Percentiles rank a stretch among this genome's conserved stretches.
phyloP scores from a whole-genome alignment of 2,329 filamentous ascomycete species.

The Fusarium sp. region DNA sequence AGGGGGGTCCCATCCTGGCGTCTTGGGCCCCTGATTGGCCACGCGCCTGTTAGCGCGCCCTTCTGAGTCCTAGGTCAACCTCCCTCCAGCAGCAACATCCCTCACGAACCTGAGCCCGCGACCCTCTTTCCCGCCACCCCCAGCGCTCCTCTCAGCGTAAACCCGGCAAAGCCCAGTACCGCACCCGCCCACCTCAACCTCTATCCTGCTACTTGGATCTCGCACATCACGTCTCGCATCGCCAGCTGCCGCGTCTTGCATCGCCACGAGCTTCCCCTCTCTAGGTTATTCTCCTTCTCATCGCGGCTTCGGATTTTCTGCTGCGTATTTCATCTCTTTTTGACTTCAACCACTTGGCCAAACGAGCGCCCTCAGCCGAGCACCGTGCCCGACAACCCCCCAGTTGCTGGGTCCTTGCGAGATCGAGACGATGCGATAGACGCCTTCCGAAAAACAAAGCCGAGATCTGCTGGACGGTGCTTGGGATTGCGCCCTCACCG shows the following conservation, averaged over 20 bases:
- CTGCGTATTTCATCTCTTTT: conserved; percentile 21
- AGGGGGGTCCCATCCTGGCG: conserved; percentile 21
- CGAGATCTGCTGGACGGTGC: conserved; percentile 42
- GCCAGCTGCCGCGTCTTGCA: conserved; percentile 35
- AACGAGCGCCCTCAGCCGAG: conserved; percentile 25
- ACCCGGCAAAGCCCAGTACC: conserved; percentile 30
- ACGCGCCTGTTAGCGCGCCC: conserved; percentile 38
- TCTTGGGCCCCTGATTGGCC: conserved; percentile 38
- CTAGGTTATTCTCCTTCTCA: conserved; percentile 8
- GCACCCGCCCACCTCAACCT: conserved; percentile 36
- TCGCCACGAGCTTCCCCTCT: conserved; percentile 22
- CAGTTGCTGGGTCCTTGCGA: conserved; percentile 32
- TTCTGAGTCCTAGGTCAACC: conserved; percentile 41
- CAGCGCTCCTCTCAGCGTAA: conserved; percentile 33
- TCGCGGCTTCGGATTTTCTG: conserved; percentile 1
- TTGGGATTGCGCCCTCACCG: conserved; percentile 38
- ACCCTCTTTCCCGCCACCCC: conserved; percentile 43
- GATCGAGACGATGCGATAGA: conserved; percentile 46
- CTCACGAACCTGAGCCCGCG: conserved; percentile 37
- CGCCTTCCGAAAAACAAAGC: conserved; percentile 32
- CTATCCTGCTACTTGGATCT: conserved; percentile 38
- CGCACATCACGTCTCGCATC: conserved; percentile 36
- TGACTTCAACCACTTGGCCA: conserved; percentile 9
- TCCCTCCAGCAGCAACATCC: conserved; percentile 44
- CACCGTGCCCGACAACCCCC: conserved; percentile 27